Percentiles rank a stretch among this genome's conserved stretches.
These are phyloP conservation scores for Phlyctochytrium planicorne DNA, from an alignment of 192 early-diverging fungal species.

Conservation along the genomic window DNA sequence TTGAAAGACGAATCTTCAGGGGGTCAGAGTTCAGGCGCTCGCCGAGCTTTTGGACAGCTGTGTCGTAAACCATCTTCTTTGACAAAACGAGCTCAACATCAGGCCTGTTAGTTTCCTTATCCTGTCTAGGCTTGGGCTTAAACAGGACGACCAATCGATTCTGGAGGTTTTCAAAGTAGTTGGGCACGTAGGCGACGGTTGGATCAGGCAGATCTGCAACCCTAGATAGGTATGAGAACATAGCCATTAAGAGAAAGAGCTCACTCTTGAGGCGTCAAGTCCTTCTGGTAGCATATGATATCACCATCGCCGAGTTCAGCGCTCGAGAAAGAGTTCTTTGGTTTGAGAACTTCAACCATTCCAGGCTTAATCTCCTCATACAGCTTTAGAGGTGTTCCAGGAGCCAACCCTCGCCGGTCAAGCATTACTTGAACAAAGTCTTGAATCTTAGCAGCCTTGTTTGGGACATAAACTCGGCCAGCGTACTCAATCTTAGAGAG, in stretches of 20 bases:
- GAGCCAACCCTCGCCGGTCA: conserved; percentile 53
- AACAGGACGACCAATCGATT: conserved; percentile 75
- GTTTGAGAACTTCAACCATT: conserved; percentile 81
- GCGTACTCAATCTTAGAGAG: conserved; percentile 53
- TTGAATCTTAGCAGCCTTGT: conserved; percentile 42
- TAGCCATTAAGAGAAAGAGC: conserved; percentile 33
- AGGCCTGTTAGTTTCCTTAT: conserved; percentile 34
- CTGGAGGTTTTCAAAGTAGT: conserved; percentile 76
- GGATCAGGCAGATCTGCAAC: conserved; percentile 39
- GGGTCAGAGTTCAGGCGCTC: conserved; percentile 60
- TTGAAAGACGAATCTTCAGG: conserved; percentile 72
- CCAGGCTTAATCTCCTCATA: conserved; percentile 93
- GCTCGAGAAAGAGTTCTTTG: conserved; percentile 56
- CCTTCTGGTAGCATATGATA: conserved; percentile 82
- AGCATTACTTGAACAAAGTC: conserved; percentile 60
- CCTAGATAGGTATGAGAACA: background rate
- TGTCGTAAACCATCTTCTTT: conserved; percentile 68
- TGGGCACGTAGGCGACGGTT: conserved; percentile 47
- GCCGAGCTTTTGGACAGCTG: conserved; percentile 65
- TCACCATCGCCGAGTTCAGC: conserved; percentile 94
- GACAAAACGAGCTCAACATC: conserved; percentile 54
- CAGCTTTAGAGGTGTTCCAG: conserved; percentile 57
- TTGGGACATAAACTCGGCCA: conserved; percentile 27
- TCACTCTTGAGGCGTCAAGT: conserved; percentile 37
- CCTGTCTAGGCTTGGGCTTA: conserved; percentile 48